Percentiles rank a stretch among this genome's conserved stretches.
Evolutionary conservation across 2,329 filamentous ascomycete genomes (phyloP).

Genomic region (Fusarium sterilihyphosum): DNA sequence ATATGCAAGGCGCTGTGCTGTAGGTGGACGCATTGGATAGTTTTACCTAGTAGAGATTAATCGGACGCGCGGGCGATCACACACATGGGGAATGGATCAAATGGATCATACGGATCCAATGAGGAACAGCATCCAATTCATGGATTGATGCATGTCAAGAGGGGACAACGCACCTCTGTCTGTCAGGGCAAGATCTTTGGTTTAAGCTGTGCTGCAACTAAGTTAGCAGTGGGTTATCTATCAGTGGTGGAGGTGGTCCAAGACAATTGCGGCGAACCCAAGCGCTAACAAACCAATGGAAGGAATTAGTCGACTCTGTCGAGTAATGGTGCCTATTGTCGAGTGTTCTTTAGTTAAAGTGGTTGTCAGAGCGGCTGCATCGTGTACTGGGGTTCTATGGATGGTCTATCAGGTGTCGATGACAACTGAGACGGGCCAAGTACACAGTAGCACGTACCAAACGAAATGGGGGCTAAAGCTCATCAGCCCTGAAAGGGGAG

Average conservation of each 20-base stretch:
- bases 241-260: constrained; percentile 19
- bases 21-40: constrained; percentile 17
- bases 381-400: constrained; percentile 11
- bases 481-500: constrained; percentile 23
- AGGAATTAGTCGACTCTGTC: not conserved
- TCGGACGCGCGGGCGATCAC: constrained; percentile 35
- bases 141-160: constrained; percentile 35
- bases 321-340: constrained; percentile 3
- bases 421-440: constrained; percentile 1
- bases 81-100: constrained; percentile 19
- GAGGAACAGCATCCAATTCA: constrained; percentile 14
- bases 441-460: constrained; percentile 4
- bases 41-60: constrained; percentile 22
- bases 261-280: constrained; percentile 18
- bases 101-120: constrained; percentile 19
- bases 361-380: constrained; percentile 29
- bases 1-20: constrained; percentile 18
- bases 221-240: constrained; percentile 2
- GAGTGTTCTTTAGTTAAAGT: not conserved
- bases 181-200: not conserved
- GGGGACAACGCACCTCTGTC: constrained; percentile 17
- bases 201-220: not conserved
- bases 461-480: constrained; percentile 27
- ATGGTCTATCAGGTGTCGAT: constrained; percentile 1
- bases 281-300: constrained; percentile 2